Evolutionary conservation across 2,329 filamentous ascomycete genomes (phyloP).

Genomic region (Daldinia eschscholtzii): DNA sequence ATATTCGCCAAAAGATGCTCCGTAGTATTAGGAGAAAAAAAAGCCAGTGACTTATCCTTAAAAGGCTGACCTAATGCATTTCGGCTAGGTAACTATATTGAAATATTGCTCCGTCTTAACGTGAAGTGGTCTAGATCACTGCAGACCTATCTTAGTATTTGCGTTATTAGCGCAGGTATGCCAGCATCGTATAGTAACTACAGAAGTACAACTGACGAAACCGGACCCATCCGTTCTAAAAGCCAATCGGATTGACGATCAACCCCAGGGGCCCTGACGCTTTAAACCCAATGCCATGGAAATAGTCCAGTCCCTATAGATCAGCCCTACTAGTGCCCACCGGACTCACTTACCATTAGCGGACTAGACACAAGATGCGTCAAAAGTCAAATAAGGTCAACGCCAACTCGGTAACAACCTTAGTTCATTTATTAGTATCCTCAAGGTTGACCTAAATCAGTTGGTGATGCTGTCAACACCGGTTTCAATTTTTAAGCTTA

Average conservation of each 20-base stretch:
- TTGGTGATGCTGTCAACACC: neutral
- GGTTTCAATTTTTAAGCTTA: neutral
- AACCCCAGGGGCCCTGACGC: neutral
- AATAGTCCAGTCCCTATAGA: constrained; percentile 15
- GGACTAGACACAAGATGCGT: neutral
- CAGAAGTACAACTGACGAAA: constrained; percentile 1
- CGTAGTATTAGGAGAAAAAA: neutral
- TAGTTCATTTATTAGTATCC: neutral
- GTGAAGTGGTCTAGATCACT: constrained; percentile 16
- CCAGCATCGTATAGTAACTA: constrained; percentile 7
- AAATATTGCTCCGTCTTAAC: constrained; percentile 2
- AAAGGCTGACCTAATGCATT: constrained; percentile 2
- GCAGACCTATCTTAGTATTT: constrained; percentile 3
- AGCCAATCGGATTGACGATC: constrained; percentile 11
- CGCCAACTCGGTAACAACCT: neutral
- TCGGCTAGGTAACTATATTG: neutral
- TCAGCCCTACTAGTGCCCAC: neutral
- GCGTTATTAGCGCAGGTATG: neutral
- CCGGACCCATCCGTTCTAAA: neutral
- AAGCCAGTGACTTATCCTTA: neutral
- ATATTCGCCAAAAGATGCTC: neutral
- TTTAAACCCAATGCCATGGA: constrained; percentile 12
- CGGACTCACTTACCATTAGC: constrained; percentile 1
- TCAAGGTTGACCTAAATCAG: too few relatives aligned
- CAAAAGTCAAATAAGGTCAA: neutral